These are phyloP conservation scores for Colletotrichum agaves DNA, from an alignment of 2,329 filamentous ascomycete species.

Conservation along the genomic window DNA sequence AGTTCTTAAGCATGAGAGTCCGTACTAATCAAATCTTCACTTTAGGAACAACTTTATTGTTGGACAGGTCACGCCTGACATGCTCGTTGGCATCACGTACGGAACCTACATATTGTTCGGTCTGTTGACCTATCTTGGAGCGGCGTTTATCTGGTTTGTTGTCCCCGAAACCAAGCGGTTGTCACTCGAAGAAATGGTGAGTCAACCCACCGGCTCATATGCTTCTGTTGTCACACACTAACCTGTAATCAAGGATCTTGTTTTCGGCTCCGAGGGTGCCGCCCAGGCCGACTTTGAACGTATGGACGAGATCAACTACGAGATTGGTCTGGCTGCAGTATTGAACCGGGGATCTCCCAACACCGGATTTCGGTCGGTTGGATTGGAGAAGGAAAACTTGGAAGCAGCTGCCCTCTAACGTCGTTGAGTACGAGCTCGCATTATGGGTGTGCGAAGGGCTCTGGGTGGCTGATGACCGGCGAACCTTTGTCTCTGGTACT, in stretches of 20 bases:
- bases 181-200: constrained; percentile 72
- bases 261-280: constrained; percentile 74
- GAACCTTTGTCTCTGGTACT: too few species aligned
- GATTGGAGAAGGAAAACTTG: constrained; percentile 22
- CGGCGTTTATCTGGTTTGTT: constrained; percentile 70
- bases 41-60: constrained; percentile 69
- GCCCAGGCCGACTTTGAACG: constrained; percentile 74
- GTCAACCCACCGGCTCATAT: constrained; percentile 17
- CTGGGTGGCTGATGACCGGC: not conserved
- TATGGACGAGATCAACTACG: constrained; percentile 78
- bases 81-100: constrained; percentile 72
- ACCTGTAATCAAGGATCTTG: constrained; percentile 59
- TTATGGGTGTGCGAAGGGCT: not conserved
- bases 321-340: constrained; percentile 67
- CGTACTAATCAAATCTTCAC: fast-evolving
- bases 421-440: not conserved
- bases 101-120: constrained; percentile 80
- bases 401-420: not conserved
- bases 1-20: fast-evolving
- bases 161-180: constrained; percentile 74
- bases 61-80: constrained; percentile 75
- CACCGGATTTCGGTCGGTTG: not conserved
- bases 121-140: constrained; percentile 70
- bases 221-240: not conserved
- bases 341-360: constrained; percentile 7